phyloP scores from a whole-genome alignment of 1,284 basidiomycete genomes.

The Microbotryum intermedium region DNA sequence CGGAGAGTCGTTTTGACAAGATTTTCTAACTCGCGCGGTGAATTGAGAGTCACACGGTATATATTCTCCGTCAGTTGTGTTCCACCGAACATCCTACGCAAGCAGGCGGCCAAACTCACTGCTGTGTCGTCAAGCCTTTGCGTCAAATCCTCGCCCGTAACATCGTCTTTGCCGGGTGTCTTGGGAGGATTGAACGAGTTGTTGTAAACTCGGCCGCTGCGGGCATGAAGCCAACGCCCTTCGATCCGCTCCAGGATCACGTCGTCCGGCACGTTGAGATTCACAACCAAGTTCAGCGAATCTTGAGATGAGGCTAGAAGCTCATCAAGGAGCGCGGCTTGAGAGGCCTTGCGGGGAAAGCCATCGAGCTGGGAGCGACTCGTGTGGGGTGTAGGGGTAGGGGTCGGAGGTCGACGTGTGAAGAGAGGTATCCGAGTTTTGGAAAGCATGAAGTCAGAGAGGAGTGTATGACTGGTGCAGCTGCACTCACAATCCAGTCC shows the following conservation, averaged over 20 bases:
- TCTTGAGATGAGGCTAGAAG: conserved; percentile 38
- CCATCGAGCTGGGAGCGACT: conserved; percentile 58
- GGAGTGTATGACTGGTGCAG: too few species aligned
- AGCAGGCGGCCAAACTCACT: conserved; percentile 46
- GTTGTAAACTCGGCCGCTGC: conserved; percentile 91
- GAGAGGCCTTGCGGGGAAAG: conserved; percentile 84
- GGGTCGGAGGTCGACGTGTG: not conserved
- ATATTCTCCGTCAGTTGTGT: too few species aligned
- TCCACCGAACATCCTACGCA: too few species aligned
- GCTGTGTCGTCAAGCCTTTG: conserved; percentile 90
- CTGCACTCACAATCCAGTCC: conserved; percentile 9
- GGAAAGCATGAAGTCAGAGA: too few species aligned
- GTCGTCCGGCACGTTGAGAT: conserved; percentile 82
- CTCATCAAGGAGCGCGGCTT: conserved; percentile 72
- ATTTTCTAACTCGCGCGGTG: conserved; percentile 52
- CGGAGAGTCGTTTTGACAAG: conserved; percentile 66
- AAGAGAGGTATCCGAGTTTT: too few species aligned
- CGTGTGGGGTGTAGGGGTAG: not conserved
- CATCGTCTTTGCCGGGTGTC: conserved; percentile 75
- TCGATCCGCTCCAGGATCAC: conserved; percentile 84
- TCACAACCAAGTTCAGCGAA: conserved; percentile 72
- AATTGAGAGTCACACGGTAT: too few species aligned
- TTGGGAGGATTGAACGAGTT: conserved; percentile 63
- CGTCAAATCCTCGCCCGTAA: conserved; percentile 69
- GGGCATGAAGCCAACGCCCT: conserved; percentile 80